Evolutionary conservation across 2,329 filamentous ascomycete species (phyloP), one percentile per base, ranked within the genome.

Genomic region (Didymella arachidicola): DNA sequence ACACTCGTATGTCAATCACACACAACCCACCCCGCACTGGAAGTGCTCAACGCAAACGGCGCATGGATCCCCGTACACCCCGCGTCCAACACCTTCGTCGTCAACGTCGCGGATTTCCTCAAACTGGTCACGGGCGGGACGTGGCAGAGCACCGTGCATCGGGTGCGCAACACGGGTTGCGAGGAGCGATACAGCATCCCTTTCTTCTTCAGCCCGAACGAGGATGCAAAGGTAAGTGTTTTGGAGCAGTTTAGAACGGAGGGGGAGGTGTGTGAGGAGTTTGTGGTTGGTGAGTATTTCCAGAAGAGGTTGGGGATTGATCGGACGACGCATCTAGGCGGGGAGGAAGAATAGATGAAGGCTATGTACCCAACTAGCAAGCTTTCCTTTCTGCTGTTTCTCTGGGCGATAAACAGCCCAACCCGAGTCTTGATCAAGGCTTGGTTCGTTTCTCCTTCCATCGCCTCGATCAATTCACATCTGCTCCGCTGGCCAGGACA

Each of bases 1-100:
- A 80, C 79, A 0, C 70, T 80, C 11, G 78, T 80, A 1, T 69
- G 64, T 49, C 73, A 76, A 27, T 70, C 65, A 2, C 54, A 36
- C 2, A 74, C 71, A 1, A 34, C 57, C 1, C 59, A 66, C 16
- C 71, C 71, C 0, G 71, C 72, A 1, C 71, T 80, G 19, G 77
- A 80, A 53, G 78, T 80, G 0, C 71, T 80, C 2, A 79, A 79
- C 57, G 73, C 69, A n/a, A 77, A 79, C 36, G 79, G 77, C 4
- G 55, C 72, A 1, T 80, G 78, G 78, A 67, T 80, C 7, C 74
- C 75, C 10, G 78, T 78, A 7, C 67, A 74, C 2, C 75, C 74
- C 0, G 62, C 72, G 27, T 70, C 70, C 3, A 64, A 74, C 48
- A 73, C 74, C 0, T 78, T 79, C 29, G 77, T 80, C 3, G 77